Percentiles rank a stretch among this genome's conserved stretches.
These are phyloP conservation scores for Scleromitrula shiraiana DNA, from an alignment of 2,329 filamentous ascomycete genomes.

Conservation along the genomic window DNA sequence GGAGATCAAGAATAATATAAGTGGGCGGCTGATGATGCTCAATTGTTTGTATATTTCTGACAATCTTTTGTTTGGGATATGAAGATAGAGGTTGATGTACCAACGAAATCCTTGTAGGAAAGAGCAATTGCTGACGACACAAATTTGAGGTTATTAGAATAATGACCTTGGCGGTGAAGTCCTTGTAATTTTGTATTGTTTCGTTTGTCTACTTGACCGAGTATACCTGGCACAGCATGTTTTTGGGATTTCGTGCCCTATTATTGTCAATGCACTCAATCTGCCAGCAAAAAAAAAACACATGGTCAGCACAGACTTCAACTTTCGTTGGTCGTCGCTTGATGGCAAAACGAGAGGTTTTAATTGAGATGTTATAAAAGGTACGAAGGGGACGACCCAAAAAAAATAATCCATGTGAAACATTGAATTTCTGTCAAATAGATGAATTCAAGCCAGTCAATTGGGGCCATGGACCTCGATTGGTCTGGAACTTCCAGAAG, in stretches of 20 bases:
- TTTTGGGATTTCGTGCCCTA: not conserved
- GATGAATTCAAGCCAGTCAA: not conserved
- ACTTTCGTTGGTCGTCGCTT: not conserved
- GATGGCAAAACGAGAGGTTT: not conserved
- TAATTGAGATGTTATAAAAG: not conserved
- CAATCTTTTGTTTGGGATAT: not conserved
- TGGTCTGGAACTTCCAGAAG: not conserved
- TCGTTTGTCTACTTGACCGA: not conserved
- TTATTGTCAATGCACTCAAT: not conserved
- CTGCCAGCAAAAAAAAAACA: not conserved
- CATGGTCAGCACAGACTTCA: not conserved
- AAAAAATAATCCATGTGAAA: not conserved
- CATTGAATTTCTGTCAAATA: not conserved
- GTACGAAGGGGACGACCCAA: not conserved
- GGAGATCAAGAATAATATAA: not conserved
- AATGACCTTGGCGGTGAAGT: constrained; percentile 1
- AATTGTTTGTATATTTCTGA: constrained; percentile 5
- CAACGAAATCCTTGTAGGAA: not conserved
- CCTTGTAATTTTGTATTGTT: not conserved
- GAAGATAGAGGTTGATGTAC: constrained; percentile 1
- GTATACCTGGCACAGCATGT: not conserved
- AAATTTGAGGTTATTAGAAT: not conserved
- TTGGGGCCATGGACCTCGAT: not conserved
- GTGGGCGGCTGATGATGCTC: no score
- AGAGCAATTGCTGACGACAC: constrained; percentile 4